Evolutionary conservation across 1,284 basidiomycete genomes (phyloP).

Genomic region (Leccinum griseonigrum): DNA sequence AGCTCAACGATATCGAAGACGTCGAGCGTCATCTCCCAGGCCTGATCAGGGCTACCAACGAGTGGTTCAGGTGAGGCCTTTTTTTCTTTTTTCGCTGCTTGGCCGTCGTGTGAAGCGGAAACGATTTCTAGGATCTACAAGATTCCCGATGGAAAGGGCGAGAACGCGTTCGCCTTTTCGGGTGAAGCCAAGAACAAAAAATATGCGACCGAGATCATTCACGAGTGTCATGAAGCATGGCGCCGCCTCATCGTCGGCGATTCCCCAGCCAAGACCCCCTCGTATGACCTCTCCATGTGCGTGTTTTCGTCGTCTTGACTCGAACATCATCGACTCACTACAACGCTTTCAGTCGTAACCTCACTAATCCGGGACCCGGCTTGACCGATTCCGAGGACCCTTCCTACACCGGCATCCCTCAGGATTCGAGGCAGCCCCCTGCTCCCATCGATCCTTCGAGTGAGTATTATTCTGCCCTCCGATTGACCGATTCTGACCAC

Average conservation of each 20-base stretch:
- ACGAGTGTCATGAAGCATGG: conserved; percentile 99
- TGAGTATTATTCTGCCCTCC: conserved; percentile 38
- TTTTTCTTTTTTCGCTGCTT: neutral
- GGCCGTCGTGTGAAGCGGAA: neutral
- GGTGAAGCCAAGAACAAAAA: conserved; percentile 99
- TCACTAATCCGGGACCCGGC: conserved; percentile 73
- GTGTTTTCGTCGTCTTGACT: conserved; percentile 30
- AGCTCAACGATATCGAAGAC: conserved; percentile 99
- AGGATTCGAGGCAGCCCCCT: conserved; percentile 79
- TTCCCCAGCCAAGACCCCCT: conserved; percentile 63
- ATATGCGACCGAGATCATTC: conserved; percentile 98
- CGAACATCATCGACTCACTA: conserved; percentile 3
- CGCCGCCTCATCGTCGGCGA: conserved; percentile 88
- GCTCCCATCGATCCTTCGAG: conserved; percentile 87
- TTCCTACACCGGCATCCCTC: conserved; percentile 66
- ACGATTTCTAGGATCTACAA: conserved; percentile 85
- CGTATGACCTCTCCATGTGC: conserved; percentile 80
- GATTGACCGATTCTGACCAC: conserved; percentile 31
- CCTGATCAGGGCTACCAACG: conserved; percentile 93
- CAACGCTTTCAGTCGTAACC: conserved; percentile 51
- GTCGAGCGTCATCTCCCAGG: conserved; percentile 98
- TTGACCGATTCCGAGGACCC: conserved; percentile 65
- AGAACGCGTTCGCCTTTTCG: conserved; percentile 99
- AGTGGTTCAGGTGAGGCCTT: conserved; percentile 81
- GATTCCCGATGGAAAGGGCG: conserved; percentile 97